Base-by-base conservation (phyloP, 2,329 filamentous ascomycete genomes). In the Volutella citrinella region DNA sequence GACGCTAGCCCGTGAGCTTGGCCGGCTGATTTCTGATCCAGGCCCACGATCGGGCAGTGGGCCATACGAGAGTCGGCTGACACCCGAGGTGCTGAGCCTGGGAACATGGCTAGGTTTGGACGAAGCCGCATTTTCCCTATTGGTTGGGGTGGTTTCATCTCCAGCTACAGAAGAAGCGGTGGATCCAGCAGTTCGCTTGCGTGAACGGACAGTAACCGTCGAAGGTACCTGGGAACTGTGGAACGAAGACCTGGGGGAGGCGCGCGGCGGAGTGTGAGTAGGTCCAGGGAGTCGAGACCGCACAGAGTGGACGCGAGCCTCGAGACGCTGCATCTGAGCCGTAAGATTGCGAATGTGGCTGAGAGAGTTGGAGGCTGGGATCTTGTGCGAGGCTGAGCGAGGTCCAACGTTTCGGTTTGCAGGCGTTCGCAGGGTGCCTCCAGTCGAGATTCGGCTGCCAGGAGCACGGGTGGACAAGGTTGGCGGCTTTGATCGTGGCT, bases 271-370 rank as follows among this genome's bases (percentile, higher is more conserved):
- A 1, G 85, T 93, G 34, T 71, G 74, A 7, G 79, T 74, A 4
- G 90, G 87, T 3, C 84, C 87, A 4, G 93, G 93, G 14, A 98
- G 76, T 63, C 93, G 95, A 23, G 91, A 96, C 49, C 89, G 82
- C 13, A 84, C 93, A 16, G 84, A 88, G 42, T 97, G 89, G 9
- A 98, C 91, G 27, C 93, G 80, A 44, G 93, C 87, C 61, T 97
- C 93, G 42, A 98, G 81, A 48, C 88, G 87, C 63, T 96, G 88
- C 89, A 97, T 96, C 65, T 97, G 93, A 18, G 88, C 90, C 38
- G 94, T 95, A 46, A 98, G 80, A 19, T 84, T 85, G 45, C 91
- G 87, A 54, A 98, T 95, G 59, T 98, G 93, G 47, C 86, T 85
- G 30, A 98, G 78, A 3, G 93, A 97, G 43, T 70, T 79, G 42